Evolutionary conservation across 208 protist genomes (phyloP).

Genomic region (Acanthamoeba culbertsoni): DNA sequence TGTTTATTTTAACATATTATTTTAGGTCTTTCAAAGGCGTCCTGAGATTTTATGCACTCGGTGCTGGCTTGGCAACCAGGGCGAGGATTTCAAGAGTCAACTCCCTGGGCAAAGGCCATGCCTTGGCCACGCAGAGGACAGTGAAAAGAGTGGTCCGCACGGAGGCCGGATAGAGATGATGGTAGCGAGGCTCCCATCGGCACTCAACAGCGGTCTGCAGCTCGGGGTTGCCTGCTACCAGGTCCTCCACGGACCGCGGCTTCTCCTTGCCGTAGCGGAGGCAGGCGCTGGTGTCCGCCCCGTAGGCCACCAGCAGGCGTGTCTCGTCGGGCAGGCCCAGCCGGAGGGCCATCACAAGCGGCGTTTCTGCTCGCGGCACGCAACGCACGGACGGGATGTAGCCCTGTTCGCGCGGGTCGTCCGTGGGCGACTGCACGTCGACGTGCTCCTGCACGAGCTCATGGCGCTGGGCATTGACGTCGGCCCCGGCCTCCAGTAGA

Average conservation of each 20-base stretch:
- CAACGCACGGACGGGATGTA: neutral
- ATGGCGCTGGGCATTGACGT: neutral
- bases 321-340: neutral
- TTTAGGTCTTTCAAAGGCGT: too few relatives aligned
- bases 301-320: neutral
- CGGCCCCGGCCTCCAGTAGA: neutral
- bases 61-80: too few relatives aligned
- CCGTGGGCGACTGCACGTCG: neutral
- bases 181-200: neutral
- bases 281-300: neutral
- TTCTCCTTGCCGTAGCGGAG: neutral
- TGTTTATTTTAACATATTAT: too few relatives aligned
- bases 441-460: neutral
- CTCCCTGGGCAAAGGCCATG: neutral
- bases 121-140: neutral
- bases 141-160: neutral
- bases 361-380: neutral
- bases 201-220: neutral
- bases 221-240: neutral
- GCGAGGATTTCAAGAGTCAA: too few relatives aligned
- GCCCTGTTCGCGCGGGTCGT: neutral
- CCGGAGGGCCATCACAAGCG: neutral
- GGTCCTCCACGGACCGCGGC: neutral
- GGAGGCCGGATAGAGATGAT: neutral
- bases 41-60: too few relatives aligned